Conservation (phyloP, 805 yeast species). For the Suhomyces faveliae region DNA sequence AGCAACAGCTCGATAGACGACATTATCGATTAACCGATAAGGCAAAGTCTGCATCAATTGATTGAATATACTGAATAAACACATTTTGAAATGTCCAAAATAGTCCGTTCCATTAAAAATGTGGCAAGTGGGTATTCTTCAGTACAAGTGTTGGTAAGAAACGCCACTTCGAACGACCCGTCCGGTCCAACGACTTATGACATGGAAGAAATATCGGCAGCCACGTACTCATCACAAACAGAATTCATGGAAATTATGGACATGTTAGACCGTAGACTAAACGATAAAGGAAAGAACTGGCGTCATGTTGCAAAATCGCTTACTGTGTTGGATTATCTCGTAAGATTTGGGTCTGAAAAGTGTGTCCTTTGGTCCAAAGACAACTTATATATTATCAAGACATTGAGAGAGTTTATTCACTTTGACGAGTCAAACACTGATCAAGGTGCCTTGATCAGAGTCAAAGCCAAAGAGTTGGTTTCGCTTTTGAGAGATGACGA, state of each 20-base stretch:
- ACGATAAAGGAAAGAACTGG: conserved; percentile 97
- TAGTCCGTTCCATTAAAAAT: conserved; percentile 83
- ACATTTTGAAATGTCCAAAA: conserved; percentile 58
- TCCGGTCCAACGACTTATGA: conserved; percentile 78
- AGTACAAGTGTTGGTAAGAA: conserved; percentile 84
- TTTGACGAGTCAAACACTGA: conserved; percentile 75
- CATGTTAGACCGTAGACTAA: conserved; percentile 85
- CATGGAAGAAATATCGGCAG: conserved; percentile 79
- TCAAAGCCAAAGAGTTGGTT: conserved; percentile 86
- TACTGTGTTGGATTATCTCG: conserved; percentile 83
- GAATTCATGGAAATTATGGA: conserved; percentile 91
- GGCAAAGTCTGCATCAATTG: background rate
- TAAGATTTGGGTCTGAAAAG: conserved; percentile 81
- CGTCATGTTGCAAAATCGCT: conserved; percentile 91
- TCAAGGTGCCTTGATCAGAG: conserved; percentile 83
- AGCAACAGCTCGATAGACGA: conserved; percentile 1
- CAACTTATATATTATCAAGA: conserved; percentile 82
- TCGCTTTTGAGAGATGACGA: conserved; percentile 79
- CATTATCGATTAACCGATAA: background rate
- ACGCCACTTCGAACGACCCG: conserved; percentile 87
- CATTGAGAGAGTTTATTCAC: conserved; percentile 85
- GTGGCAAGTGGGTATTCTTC: conserved; percentile 86
- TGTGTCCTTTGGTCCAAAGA: conserved; percentile 92
- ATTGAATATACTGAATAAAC: background rate
- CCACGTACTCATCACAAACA: conserved; percentile 63